Evolutionary conservation across 106 monocot genomes (phyloP).

Genomic region (Posidonia australis): DNA sequence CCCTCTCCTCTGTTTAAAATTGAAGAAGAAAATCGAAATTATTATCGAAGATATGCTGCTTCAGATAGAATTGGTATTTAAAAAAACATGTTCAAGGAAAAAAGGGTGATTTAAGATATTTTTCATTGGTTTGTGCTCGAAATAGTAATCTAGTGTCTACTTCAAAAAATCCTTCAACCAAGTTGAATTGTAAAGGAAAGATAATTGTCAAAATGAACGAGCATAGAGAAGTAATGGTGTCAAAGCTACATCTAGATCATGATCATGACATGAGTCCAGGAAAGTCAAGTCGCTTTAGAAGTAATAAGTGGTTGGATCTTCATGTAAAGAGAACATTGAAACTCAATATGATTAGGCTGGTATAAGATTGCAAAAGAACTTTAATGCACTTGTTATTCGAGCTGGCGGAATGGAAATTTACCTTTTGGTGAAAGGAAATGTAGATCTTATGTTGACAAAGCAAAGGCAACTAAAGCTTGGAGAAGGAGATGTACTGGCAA

Average conservation of each 20-base stretch:
- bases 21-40: too few species aligned
- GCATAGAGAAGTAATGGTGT: not conserved
- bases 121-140: not conserved
- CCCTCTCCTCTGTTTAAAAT: too few species aligned
- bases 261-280: not conserved
- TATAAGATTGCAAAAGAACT: too few species aligned
- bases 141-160: not conserved
- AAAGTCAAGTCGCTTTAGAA: not conserved
- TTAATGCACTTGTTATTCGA: too few species aligned
- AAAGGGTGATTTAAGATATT: not conserved
- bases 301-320: not conserved
- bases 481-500: not conserved
- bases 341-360: too few species aligned
- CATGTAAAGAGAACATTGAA: not conserved
- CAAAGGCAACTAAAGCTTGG: not conserved
- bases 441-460: too few species aligned
- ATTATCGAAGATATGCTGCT: too few species aligned
- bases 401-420: not conserved
- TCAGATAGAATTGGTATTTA: not conserved
- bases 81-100: not conserved
- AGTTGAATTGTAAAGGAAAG: not conserved
- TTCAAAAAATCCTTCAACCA: not conserved
- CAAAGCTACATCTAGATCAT: not conserved
- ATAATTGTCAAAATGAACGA: not conserved
- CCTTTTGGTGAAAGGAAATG: not conserved